These are phyloP conservation scores for Diplosphaera chodatii DNA, from an alignment of 139 green algal genomes.

Conservation along the genomic window DNA sequence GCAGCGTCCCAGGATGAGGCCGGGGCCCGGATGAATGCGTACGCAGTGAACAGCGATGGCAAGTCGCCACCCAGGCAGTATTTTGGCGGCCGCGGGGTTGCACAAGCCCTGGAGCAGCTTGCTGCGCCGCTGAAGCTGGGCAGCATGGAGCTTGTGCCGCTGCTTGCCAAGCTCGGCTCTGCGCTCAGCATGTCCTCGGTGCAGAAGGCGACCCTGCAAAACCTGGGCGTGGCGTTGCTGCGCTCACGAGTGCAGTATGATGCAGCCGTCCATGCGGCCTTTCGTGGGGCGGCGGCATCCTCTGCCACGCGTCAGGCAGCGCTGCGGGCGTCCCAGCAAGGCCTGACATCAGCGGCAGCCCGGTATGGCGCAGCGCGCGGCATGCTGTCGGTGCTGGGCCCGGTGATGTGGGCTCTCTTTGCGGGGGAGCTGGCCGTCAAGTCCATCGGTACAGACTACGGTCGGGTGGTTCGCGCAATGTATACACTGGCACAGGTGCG, in stretches of 20 bases:
- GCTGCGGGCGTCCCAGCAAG: constrained; percentile 49
- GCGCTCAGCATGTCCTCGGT: constrained; percentile 40
- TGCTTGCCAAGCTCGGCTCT: constrained; percentile 52
- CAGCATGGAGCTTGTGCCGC: constrained; percentile 52
- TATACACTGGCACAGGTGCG: constrained; percentile 70
- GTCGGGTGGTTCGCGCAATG: constrained; percentile 57
- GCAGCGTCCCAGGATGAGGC: not conserved
- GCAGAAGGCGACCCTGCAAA: constrained; percentile 23
- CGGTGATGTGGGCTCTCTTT: constrained; percentile 74
- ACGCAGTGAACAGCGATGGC: not conserved
- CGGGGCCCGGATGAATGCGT: not conserved
- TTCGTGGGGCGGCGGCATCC: not conserved
- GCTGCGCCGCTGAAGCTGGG: constrained; percentile 57
- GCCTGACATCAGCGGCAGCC: constrained; percentile 34
- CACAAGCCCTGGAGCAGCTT: constrained; percentile 19
- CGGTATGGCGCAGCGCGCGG: constrained; percentile 60
- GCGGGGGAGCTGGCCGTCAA: constrained; percentile 64
- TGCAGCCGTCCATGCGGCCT: constrained; percentile 23
- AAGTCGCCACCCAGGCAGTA: not conserved
- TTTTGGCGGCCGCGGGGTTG: not conserved
- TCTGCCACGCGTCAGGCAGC: not conserved
- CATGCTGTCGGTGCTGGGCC: constrained; percentile 55
- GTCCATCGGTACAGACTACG: constrained; percentile 73
- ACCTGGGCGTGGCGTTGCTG: constrained; percentile 46
- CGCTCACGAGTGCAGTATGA: constrained; percentile 44